Percentiles rank a stretch among this genome's conserved stretches.
phyloP scores from a whole-genome alignment of 2,329 filamentous ascomycete species.

The Stagonosporopsis tanaceti region DNA sequence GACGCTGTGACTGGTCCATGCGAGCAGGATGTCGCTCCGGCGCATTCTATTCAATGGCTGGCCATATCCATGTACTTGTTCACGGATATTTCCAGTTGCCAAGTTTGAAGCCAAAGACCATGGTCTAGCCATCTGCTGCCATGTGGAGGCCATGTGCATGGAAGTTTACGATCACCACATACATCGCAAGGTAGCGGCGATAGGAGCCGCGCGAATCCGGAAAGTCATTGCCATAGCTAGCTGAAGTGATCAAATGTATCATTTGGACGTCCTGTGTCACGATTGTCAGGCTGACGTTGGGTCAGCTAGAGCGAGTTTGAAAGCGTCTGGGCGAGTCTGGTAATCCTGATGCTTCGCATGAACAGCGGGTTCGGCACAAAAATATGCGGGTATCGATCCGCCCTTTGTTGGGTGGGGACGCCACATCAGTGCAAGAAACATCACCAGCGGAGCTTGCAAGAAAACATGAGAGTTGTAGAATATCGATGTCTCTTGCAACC shows the following conservation, averaged over 20 bases:
- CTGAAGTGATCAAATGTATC: background rate
- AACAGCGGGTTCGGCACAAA: conserved; percentile 19
- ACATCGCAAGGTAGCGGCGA: conserved; percentile 8
- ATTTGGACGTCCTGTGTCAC: background rate
- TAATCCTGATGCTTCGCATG: conserved; percentile 6
- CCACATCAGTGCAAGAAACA: conserved; percentile 8
- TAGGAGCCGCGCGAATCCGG: background rate
- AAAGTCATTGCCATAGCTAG: background rate
- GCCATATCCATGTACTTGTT: conserved; percentile 1
- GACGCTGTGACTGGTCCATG: conserved; percentile 18
- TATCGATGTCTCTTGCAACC: background rate
- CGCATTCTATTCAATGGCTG: conserved; percentile 10
- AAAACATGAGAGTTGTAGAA: conserved; percentile 1
- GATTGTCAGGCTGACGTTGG: background rate
- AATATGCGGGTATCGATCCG: conserved; percentile 21
- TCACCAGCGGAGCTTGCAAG: background rate
- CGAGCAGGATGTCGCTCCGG: conserved; percentile 13
- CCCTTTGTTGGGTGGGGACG: conserved; percentile 16
- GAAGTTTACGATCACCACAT: conserved; percentile 1
- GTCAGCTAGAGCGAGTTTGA: background rate
- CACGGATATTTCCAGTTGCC: conserved; percentile 5
- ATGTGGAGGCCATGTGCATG: conserved; percentile 14
- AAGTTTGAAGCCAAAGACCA: background rate
- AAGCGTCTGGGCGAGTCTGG: background rate
- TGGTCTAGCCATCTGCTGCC: conserved; percentile 9